phyloP scores from a whole-genome alignment of 495 filamentous ascomycete genomes.

The Penicillium diatomitis region DNA sequence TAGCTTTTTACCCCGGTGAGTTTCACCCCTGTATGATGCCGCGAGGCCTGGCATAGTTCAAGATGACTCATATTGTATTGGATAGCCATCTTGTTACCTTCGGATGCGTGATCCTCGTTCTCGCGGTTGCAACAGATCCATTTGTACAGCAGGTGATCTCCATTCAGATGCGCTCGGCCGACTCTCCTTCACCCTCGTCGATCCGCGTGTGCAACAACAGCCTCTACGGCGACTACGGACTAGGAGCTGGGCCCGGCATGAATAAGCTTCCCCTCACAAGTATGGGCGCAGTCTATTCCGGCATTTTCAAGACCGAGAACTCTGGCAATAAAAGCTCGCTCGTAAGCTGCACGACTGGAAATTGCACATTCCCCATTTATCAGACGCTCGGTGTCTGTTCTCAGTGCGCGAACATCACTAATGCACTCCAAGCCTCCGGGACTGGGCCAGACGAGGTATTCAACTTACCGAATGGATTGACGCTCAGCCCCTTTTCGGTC shows the following conservation, averaged over 20 bases:
- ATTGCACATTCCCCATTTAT: conserved; percentile 35
- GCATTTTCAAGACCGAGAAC: conserved; percentile 17
- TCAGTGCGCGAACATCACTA: too few relatives aligned
- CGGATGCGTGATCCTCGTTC: conserved; percentile 29
- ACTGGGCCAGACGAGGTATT: too few relatives aligned
- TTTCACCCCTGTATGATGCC: neutral
- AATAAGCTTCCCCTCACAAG: conserved; percentile 21
- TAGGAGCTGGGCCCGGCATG: conserved; percentile 20
- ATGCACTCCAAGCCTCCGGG: too few relatives aligned
- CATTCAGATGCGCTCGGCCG: conserved; percentile 16
- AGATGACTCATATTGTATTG: too few relatives aligned
- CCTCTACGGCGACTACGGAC: conserved; percentile 16
- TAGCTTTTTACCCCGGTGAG: conserved; percentile 17
- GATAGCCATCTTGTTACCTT: conserved; percentile 29
- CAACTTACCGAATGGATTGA: too few relatives aligned
- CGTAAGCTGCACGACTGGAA: conserved; percentile 29
- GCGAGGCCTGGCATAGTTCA: too few relatives aligned
- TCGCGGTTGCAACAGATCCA: conserved; percentile 31
- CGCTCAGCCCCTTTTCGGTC: conserved; percentile 1
- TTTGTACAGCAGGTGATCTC: conserved; percentile 37
- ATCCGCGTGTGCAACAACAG: conserved; percentile 20
- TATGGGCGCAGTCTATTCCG: conserved; percentile 31
- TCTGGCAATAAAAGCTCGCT: conserved; percentile 8
- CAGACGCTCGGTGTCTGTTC: conserved; percentile 1
- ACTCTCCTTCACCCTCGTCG: conserved; percentile 6